Base-by-base conservation (phyloP, 306 rosid species). In the Rosa rugosa region DNA sequence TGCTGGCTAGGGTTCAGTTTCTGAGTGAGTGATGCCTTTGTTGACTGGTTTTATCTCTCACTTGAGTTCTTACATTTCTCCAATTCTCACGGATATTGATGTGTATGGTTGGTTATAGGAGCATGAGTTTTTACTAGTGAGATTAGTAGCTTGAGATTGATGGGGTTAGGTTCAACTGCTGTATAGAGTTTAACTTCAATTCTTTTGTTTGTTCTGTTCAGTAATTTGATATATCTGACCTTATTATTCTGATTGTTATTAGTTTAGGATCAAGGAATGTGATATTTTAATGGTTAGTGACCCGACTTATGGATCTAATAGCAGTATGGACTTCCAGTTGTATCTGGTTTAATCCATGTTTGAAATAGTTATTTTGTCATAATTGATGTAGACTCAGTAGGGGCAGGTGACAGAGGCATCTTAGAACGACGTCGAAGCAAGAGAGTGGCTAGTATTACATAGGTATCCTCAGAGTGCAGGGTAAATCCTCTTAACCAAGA, bases 1-100 rank as follows among this genome's bases (percentile, higher is more conserved):
- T 95, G 16, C 0, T 64, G 25, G 92, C 92, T 4, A 62, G 88
- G 49, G 82, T 88, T 5, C 82, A 85, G 76, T 95, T 88, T 85
- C 38, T 89, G 86, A 92, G 51, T 77, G 22, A 4, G 18, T n/a
- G n/a, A n/a, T n/a, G n/a, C n/a, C n/a, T n/a, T n/a, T n/a, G n/a
- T n/a, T n/a, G n/a, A n/a, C n/a, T n/a, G n/a, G n/a, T n/a, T n/a
- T n/a, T n/a, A n/a, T 8, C 49, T 40, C 27, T 12, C 22, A 5
- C 16, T 10, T 22, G 31, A 25, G 16, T 62, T 23, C 0, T 44
- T 53, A 17, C n/a, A 4, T 40, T n/a, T n/a, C n/a, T n/a, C n/a
- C n/a, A n/a, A n/a, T n/a, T n/a, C n/a, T 25, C 27, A 1, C 1
- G 27, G 1, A 25, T 25, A 25, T 25, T 25, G 27, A 25, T 25